A percentile compares a stretch with the other conserved stretches of the same genome.
Conservation (phyloP, 495 filamentous ascomycete species). For the Chaetomium tenue region DNA sequence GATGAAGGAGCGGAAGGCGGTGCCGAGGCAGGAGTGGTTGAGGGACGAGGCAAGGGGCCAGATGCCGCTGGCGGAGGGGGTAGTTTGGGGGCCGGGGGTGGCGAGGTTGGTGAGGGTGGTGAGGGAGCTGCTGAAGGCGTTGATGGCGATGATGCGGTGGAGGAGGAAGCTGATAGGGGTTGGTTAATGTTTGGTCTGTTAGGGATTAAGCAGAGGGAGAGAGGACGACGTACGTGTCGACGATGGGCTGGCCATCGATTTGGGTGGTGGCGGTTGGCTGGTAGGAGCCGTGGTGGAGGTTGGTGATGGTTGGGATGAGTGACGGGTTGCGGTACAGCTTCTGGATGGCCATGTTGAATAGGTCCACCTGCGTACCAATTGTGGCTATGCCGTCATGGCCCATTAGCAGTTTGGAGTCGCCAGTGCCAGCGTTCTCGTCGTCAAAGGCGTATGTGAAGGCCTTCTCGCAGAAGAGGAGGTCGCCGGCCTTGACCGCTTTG, state of each 20-base stretch:
- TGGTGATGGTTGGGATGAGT: slow-evolving; percentile 35
- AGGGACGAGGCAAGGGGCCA: slow-evolving; percentile 47
- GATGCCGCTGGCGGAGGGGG: slow-evolving; percentile 8
- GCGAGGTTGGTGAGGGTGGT: neutral
- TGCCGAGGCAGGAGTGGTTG: slow-evolving; percentile 56
- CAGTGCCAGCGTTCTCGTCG: neutral
- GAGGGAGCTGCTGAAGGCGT: slow-evolving; percentile 42
- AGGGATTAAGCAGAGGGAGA: neutral
- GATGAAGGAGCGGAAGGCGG: slow-evolving; percentile 51
- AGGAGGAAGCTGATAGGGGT: slow-evolving; percentile 42
- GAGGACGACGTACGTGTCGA: slow-evolving; percentile 41
- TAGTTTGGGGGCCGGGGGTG: slow-evolving; percentile 22
- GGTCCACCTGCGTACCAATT: slow-evolving; percentile 39
- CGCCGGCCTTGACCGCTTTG: slow-evolving; percentile 48
- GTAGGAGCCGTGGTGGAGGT: slow-evolving; percentile 46
- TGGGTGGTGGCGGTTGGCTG: slow-evolving; percentile 31
- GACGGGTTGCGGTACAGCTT: slow-evolving; percentile 50
- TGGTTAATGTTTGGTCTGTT: neutral
- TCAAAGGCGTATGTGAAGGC: slow-evolving; percentile 46
- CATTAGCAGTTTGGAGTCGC: slow-evolving; percentile 35
- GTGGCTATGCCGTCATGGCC: slow-evolving; percentile 34
- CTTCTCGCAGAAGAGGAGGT: slow-evolving; percentile 57
- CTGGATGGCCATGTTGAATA: slow-evolving; percentile 43
- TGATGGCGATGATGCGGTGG: slow-evolving; percentile 42
- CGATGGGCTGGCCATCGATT: slow-evolving; percentile 45